Percentiles rank a stretch among this genome's conserved stretches.
phyloP scores from a whole-genome alignment of 129 eudicot genomes.

The Flaveria sonorensis region DNA sequence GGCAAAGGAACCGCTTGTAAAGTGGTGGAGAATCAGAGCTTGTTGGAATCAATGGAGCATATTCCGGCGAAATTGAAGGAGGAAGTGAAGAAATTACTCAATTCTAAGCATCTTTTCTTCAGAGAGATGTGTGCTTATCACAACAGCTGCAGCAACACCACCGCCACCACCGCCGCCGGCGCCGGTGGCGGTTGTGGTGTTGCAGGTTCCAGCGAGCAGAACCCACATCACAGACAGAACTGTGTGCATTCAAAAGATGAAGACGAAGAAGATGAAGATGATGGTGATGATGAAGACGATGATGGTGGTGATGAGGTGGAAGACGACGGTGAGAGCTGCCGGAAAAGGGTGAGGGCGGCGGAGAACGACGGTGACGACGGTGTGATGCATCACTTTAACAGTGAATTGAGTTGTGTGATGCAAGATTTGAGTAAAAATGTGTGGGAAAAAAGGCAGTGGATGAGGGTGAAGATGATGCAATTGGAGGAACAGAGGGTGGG shows the following conservation, averaged over 20 bases:
- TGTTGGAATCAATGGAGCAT: slow-evolving; percentile 77
- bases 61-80: slow-evolving; percentile 73
- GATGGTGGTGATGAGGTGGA: slow-evolving; percentile 38
- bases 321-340: slow-evolving; percentile 37
- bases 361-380: slow-evolving; percentile 28
- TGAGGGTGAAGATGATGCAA: slow-evolving; percentile 52
- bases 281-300: slow-evolving; percentile 28
- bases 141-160: slow-evolving; percentile 53
- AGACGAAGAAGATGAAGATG: slow-evolving; percentile 30
- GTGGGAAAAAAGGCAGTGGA: slow-evolving; percentile 74
- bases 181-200: slow-evolving; percentile 16
- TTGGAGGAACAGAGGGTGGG: slow-evolving; percentile 65
- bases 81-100: slow-evolving; percentile 74
- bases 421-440: slow-evolving; percentile 52
- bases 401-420: slow-evolving; percentile 45
- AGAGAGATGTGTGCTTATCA: slow-evolving; percentile 98
- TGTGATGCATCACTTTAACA: slow-evolving; percentile 41
- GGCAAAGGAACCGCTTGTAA: slow-evolving; percentile 84
- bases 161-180: slow-evolving; percentile 16
- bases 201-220: slow-evolving; percentile 16
- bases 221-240: slow-evolving; percentile 10
- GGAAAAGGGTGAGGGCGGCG: slow-evolving; percentile 20
- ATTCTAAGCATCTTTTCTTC: slow-evolving; percentile 89
- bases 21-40: slow-evolving; percentile 84
- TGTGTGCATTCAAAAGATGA: slow-evolving; percentile 52